Percentiles rank a stretch among this genome's conserved stretches.
Conservation (phyloP, 2,329 filamentous ascomycete species). For the Phaeosphaeria sp. region DNA sequence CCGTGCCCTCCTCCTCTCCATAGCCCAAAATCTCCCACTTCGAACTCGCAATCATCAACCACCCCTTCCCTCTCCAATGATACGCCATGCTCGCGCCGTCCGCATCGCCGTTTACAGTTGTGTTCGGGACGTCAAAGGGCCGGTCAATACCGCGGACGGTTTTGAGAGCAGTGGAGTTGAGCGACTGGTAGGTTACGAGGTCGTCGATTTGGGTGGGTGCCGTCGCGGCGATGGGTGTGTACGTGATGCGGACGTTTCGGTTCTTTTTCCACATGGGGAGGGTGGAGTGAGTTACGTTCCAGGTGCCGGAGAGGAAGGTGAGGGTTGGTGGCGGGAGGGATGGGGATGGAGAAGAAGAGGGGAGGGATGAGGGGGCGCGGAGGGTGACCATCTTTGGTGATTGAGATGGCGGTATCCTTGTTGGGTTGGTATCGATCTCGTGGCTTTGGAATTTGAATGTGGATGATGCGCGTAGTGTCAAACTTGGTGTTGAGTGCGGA, state of each 20-base stretch:
- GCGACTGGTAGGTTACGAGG: conserved; percentile 71
- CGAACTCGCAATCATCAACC: conserved; percentile 72
- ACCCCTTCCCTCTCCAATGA: conserved; percentile 78
- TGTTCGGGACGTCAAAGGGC: conserved; percentile 41
- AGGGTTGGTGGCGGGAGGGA: conserved; percentile 45
- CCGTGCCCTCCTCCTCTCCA: conserved; percentile 53
- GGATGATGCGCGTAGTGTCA: no score
- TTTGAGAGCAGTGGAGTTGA: conserved; percentile 60
- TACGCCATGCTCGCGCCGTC: conserved; percentile 58
- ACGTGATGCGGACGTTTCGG: conserved; percentile 81
- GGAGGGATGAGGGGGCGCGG: conserved; percentile 35
- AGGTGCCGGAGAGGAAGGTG: conserved; percentile 39
- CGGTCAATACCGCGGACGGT: conserved; percentile 71
- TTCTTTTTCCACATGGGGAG: conserved; percentile 76
- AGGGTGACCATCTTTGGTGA: conserved; percentile 26
- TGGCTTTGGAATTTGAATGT: no score
- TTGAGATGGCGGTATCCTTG: neutral
- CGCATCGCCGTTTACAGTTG: conserved; percentile 3
- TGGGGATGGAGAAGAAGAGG: conserved; percentile 18
- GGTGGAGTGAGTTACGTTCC: conserved; percentile 49
- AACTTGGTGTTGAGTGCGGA: no score
- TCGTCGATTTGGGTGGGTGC: conserved; percentile 65
- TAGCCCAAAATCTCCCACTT: conserved; percentile 85
- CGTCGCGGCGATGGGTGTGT: conserved; percentile 55
- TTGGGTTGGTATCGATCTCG: neutral